Evolutionary conservation across 495 filamentous ascomycete species (phyloP), one percentile per base, ranked within the genome.

Genomic region (Xeromyces bisporus): DNA sequence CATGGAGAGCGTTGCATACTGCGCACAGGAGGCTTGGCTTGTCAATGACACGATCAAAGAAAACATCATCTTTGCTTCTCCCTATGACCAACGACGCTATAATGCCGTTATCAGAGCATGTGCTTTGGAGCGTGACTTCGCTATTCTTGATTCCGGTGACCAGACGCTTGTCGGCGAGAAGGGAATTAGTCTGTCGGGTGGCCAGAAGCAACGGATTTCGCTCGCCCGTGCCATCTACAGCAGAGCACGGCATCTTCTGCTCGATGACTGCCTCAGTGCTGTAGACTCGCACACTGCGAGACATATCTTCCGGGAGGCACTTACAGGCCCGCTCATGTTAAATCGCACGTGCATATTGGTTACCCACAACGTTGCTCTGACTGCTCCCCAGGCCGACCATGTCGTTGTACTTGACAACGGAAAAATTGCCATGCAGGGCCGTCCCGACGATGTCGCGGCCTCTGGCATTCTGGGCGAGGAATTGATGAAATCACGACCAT

Each of bases 281-380:
- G 89, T 99, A n/a, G 89, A 99, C 53, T 93, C 91, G 6, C 89
- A 99, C 44, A 96, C 89, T 1, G 87, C 85, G 7, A 93, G 93
- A 55, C 94, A 93, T 73, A 94, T 99, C 40, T 96, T 96, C 56
- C 79, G 75, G 39, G 75, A 93, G 43, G 86, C 84, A 32, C 75
- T 99, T 38, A 75, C 77, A 38, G 89, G 89, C 5, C 81, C 84
- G 2, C 53, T 99, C 35, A 96, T 99, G 89, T 50, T 70, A 28
- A 63, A 69, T 37, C 70, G 89, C 23, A 94, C 89, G 23, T 96
- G 91, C 51, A 83, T 99, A 15, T 61, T 99, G 27, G 87, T 99
- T n/a, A 93, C 89, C 1, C 89, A 99, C 55, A 99, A 94, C 43
- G 67, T 86, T 23, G 68, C 77, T 3, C 65, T 99, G 13, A 85